Base-by-base conservation (phyloP, 176 grass and related monocot species). In the Carex cristatella region DNA sequence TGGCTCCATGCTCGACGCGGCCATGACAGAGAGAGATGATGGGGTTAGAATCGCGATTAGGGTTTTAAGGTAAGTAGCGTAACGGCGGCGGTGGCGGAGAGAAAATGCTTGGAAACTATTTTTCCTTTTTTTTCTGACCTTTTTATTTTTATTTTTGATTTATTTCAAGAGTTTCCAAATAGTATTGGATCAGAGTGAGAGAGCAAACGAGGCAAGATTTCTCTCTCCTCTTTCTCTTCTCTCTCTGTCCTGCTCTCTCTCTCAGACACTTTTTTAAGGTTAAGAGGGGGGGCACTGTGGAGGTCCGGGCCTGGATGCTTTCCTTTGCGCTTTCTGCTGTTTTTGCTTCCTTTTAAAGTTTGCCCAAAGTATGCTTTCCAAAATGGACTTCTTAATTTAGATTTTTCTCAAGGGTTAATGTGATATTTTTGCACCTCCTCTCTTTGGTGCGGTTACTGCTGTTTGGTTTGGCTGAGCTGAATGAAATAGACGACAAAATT, bases 261-360 rank as follows among this genome's bases (percentile, higher is more conserved):
- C 46, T 5, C 54, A 23, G 65, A 69, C 30, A 67, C 89, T 85
- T 89, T 85, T 86, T 85, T 62, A 86, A 86, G 79, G 73, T 79
- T 88, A 86, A 86, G 79, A 87, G 38, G 23, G 80, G 80, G 77
- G 87, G 68, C 90, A 85, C 76, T 85, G 89, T 79, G 89, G 69
- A 73, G 84, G 16, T 18, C 4, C 18, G 57, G 87, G 81, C 49
- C 79, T 84, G 23, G 48, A 85, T 63, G 14, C 79, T 35, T 67
- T 78, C 15, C 6, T 77, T 30, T 1, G 28, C 10, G 38, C 6
- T 4, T 1, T 1, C 79, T 84, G 67, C 74, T 85, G 86, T 84
- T 86, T 78, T 10, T 1, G 32, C 75, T 72, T 40, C 15, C 30
- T 85, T 77, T 58, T 40, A 14, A 0, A 0, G 44, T 14, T 64